These are phyloP conservation scores for Talaromyces rugulosus DNA, from an alignment of 2,329 filamentous ascomycete genomes.

Conservation along the genomic window DNA sequence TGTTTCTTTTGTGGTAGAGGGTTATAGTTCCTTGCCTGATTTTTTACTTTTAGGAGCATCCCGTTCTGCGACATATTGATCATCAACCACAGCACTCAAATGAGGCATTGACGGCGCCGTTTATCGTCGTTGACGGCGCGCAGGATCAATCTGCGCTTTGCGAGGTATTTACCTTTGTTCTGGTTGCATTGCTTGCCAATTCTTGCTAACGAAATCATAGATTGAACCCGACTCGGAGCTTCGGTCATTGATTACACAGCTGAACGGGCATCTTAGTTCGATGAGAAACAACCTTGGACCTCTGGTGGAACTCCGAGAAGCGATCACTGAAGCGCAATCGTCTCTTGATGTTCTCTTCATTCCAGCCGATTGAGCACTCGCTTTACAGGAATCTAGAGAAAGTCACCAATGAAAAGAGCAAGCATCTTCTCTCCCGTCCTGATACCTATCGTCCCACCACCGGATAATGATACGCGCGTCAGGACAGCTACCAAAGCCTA, in stretches of 20 bases:
- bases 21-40: not conserved
- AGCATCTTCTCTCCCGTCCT: not conserved
- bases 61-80: conserved; percentile 34
- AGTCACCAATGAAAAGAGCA: not conserved
- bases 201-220: conserved; percentile 18
- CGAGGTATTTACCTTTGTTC: conserved; percentile 24
- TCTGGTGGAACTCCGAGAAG: conserved; percentile 32
- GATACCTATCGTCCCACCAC: not conserved
- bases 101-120: conserved; percentile 19
- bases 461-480: not conserved
- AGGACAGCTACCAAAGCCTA: not conserved
- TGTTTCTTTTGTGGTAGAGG: not conserved
- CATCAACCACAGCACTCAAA: conserved; percentile 14
- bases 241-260: conserved; percentile 32
- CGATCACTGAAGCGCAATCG: conserved; percentile 33
- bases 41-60: conserved; percentile 31
- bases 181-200: not conserved
- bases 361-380: conserved; percentile 27
- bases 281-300: conserved; percentile 40
- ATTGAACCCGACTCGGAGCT: conserved; percentile 36
- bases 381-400: not conserved
- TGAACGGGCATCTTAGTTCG: conserved; percentile 41
- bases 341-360: conserved; percentile 28
- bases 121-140: conserved; percentile 24
- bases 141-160: conserved; percentile 25